Evolutionary conservation across 2,329 filamentous ascomycete species (phyloP), one percentile per base, ranked within the genome.

Genomic region (Raffaelea arxii): DNA sequence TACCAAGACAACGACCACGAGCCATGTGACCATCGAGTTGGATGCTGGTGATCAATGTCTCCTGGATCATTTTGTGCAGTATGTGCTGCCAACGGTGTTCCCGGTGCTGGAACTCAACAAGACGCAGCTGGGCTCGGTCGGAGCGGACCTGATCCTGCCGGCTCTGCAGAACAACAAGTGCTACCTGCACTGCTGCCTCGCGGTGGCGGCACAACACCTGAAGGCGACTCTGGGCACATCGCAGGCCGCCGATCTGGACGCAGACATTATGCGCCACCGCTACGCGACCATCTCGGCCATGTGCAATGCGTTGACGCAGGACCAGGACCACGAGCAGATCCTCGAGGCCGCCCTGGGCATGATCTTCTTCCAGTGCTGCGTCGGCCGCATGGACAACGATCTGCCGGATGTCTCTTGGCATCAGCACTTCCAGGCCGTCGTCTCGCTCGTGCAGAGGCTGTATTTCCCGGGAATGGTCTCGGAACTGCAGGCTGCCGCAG

Each of bases 351-450:
- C 90, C 0, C 75, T 97, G 5, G 89, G 86, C 44, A 89, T 97
- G 78, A 95, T 96, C 62, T 92, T 95, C 69, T 94, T 96, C 70
- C 88, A 95, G 62, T 92, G 86, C 67, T 84, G 87, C 23, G 91
- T 97, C 53, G 91, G 91, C 46, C 80, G 86, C 57, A 81, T 84
- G 30, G 84, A 92, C 56, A 88, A 96, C 60, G 77, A 77, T 41
- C 78, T 96, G 22, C 84, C 87, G 16, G 90, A 97, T 61, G 94
- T 97, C 56, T 82, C 90, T 21, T 98, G 92, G 92, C 86, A 91
- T 68, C 86, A 94, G 62, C 92, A 98, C 70, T 96, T 97, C 69
- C 85, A 94, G 63, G 90, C 90, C 4, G 91, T 84, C 19, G 84
- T 85, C 55, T 89, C 82, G 56, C 75, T 97, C 45, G 86, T 95